Evolutionary conservation across 495 filamentous ascomycete species (phyloP).

Genomic region (Xylaria acuta): DNA sequence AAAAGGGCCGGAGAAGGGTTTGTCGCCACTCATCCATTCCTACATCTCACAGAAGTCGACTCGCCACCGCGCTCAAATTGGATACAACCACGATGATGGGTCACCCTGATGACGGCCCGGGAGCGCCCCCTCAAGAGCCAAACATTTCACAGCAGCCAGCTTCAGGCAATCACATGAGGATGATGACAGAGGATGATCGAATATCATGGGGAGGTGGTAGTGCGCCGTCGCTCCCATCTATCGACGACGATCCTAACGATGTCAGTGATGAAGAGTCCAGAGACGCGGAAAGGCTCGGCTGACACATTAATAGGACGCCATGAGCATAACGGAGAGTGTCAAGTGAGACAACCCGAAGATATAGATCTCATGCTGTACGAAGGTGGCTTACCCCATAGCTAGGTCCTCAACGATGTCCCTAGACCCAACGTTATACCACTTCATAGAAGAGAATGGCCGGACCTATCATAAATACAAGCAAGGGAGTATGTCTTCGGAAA

Average conservation of each 20-base stretch:
- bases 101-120: neutral
- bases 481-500: slow-evolving; percentile 31
- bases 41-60: neutral
- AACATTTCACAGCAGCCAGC: neutral
- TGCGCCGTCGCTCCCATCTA: slow-evolving; percentile 39
- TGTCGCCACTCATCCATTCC: neutral
- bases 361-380: slow-evolving; percentile 14
- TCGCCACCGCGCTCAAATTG: no score
- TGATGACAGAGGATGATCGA: neutral
- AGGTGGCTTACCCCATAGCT: neutral
- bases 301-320: slow-evolving; percentile 16
- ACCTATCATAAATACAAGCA: slow-evolving; percentile 48
- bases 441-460: slow-evolving; percentile 45
- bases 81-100: slow-evolving; percentile 2
- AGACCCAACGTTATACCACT: slow-evolving; percentile 42
- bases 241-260: slow-evolving; percentile 30
- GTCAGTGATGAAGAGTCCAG: slow-evolving; percentile 5
- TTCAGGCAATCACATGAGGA: neutral
- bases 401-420: slow-evolving; percentile 44
- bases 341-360: slow-evolving; percentile 13
- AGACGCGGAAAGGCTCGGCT: neutral
- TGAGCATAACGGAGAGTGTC: slow-evolving; percentile 20
- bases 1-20: neutral
- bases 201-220: slow-evolving; percentile 40
- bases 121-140: neutral